Conservation (phyloP, 345 rosid species). For the Brassica juncea region DNA sequence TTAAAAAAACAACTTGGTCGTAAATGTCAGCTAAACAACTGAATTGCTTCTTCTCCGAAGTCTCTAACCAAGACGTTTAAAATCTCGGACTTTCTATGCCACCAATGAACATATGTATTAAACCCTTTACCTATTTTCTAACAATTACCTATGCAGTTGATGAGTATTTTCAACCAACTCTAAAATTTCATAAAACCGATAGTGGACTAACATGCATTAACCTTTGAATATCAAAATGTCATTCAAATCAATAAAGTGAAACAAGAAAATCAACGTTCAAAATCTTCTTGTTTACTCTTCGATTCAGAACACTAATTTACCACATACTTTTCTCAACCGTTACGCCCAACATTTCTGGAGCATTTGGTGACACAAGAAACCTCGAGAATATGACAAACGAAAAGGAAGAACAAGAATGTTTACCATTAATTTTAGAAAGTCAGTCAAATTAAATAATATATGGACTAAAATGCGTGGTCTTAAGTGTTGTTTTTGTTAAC, state of each 20-base stretch:
- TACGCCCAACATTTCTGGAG: constrained; percentile 51
- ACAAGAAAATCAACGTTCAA: constrained; percentile 38
- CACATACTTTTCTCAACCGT: constrained; percentile 62
- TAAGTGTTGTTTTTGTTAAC: constrained; percentile 20
- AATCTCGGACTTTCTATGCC: constrained; percentile 57
- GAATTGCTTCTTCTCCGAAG: constrained; percentile 64
- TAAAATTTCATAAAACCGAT: background rate
- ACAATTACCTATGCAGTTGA: background rate
- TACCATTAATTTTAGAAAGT: constrained; percentile 16
- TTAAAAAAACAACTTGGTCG: constrained; percentile 13
- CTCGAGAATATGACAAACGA: constrained; percentile 38
- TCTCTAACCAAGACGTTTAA: constrained; percentile 79
- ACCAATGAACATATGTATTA: background rate
- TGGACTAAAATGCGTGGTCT: constrained; percentile 28
- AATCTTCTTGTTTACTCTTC: constrained; percentile 44
- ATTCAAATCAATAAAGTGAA: constrained; percentile 19
- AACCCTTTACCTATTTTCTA: constrained; percentile 1
- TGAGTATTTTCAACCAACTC: background rate
- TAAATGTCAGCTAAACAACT: constrained; percentile 42
- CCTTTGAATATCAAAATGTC: constrained; percentile 15
- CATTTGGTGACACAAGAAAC: constrained; percentile 38
- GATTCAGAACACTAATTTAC: constrained; percentile 26
- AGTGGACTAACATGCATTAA: constrained; percentile 24
- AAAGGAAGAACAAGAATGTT: constrained; percentile 33
- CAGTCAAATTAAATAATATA: constrained; percentile 26